phyloP scores from a whole-genome alignment of 2,329 filamentous ascomycete genomes.

The Fonsecaea nubica region DNA sequence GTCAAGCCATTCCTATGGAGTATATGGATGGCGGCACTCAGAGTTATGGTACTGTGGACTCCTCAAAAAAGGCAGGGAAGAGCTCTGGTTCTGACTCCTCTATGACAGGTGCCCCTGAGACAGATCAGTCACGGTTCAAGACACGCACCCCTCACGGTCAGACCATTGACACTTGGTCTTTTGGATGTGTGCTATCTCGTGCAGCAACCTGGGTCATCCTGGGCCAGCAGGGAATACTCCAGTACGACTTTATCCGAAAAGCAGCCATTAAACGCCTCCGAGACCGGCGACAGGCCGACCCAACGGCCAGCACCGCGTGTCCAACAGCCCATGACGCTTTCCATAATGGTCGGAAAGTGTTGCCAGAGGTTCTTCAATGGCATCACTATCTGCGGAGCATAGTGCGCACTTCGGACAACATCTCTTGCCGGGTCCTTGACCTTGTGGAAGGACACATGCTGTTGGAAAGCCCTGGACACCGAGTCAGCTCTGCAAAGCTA shows the following conservation, averaged over 20 bases:
- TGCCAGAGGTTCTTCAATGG: conserved; percentile 7
- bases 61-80: not conserved
- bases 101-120: not conserved
- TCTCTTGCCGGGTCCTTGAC: not conserved
- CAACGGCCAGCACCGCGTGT: not conserved
- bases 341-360: conserved; percentile 1
- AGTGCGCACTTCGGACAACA: not conserved
- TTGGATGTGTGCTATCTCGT: conserved; percentile 5
- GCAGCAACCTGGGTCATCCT: conserved; percentile 13
- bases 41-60: not conserved
- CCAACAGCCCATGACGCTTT: conserved; percentile 4
- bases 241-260: conserved; percentile 1
- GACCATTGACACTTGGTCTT: conserved; percentile 16
- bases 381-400: conserved; percentile 8
- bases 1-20: not conserved
- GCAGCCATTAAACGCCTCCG: not conserved
- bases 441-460: conserved; percentile 10
- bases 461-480: not conserved
- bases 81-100: not conserved
- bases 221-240: conserved; percentile 1
- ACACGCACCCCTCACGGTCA: not conserved
- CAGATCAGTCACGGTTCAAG: not conserved
- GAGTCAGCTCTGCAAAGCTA: not conserved
- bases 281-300: not conserved
- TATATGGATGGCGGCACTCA: conserved; percentile 4